Evolutionary conservation across 768 basidiomycete species (phyloP).

Genomic region (Fistulinella prunicolor): DNA sequence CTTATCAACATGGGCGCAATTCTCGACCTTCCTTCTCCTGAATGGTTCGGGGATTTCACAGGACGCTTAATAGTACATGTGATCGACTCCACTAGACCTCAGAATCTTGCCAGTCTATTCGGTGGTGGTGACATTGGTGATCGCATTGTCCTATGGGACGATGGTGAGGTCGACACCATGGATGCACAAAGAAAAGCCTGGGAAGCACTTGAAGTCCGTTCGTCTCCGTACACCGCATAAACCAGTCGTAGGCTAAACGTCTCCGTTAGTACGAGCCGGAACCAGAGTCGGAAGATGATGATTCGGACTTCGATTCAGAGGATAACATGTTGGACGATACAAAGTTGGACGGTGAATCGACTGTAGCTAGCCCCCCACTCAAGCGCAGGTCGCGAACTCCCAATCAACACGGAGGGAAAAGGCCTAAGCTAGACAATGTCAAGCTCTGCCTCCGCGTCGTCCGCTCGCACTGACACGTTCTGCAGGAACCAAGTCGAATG

Average conservation of each 20-base stretch:
- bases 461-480: slow-evolving; percentile 2
- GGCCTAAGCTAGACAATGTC: slow-evolving; percentile 54
- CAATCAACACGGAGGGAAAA: slow-evolving; percentile 47
- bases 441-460: slow-evolving; percentile 6
- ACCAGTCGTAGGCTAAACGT: slow-evolving; percentile 7
- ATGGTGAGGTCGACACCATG: slow-evolving; percentile 73
- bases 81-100: slow-evolving; percentile 90
- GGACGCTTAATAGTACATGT: slow-evolving; percentile 75
- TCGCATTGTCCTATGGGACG: slow-evolving; percentile 89
- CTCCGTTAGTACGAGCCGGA: slow-evolving; percentile 70
- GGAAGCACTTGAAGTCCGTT: slow-evolving; percentile 74
- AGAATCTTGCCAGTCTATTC: slow-evolving; percentile 86
- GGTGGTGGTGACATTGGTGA: slow-evolving; percentile 62
- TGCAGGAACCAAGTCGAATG: slow-evolving; percentile 52
- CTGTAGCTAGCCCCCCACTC: slow-evolving; percentile 35
- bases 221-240: slow-evolving; percentile 17
- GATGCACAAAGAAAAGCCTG: slow-evolving; percentile 75
- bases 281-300: slow-evolving; percentile 59
- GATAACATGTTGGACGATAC: slow-evolving; percentile 43
- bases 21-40: slow-evolving; percentile 70
- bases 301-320: slow-evolving; percentile 44
- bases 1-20: slow-evolving; percentile 91
- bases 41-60: slow-evolving; percentile 75
- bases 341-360: slow-evolving; percentile 40
- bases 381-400: slow-evolving; percentile 50